Conservation (phyloP, 768 basidiomycete genomes). For the Fomitopsis serialis region DNA sequence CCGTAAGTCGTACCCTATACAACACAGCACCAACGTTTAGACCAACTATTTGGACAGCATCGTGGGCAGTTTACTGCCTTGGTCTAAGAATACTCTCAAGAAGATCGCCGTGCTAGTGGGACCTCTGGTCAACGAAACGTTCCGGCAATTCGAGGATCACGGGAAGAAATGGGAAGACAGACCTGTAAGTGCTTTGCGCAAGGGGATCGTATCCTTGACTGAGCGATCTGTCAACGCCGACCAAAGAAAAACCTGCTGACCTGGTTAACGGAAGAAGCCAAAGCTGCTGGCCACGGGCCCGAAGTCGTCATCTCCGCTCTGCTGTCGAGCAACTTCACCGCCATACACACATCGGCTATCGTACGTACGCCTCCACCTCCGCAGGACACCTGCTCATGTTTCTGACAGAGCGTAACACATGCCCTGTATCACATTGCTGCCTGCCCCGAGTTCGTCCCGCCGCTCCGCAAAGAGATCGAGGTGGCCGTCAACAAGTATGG, state of each 20-base stretch:
- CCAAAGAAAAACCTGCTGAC: conserved; percentile 28
- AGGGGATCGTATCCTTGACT: background rate
- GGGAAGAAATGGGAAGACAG: conserved; percentile 24
- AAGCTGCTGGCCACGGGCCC: conserved; percentile 10
- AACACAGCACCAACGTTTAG: background rate
- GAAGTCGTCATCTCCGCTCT: conserved; percentile 20
- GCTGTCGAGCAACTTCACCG: conserved; percentile 22
- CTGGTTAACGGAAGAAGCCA: conserved; percentile 26
- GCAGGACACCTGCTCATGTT: conserved; percentile 6
- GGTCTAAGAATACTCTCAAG: background rate
- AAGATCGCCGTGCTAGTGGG: conserved; percentile 15
- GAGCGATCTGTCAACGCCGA: background rate
- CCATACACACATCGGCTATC: conserved; percentile 14
- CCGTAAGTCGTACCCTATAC: conserved; percentile 18
- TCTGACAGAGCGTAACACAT: conserved; percentile 26
- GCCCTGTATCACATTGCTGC: conserved; percentile 32
- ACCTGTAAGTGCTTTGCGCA: conserved; percentile 22
- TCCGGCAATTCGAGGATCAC: conserved; percentile 13
- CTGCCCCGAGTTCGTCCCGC: conserved; percentile 27
- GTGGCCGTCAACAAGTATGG: conserved; percentile 26
- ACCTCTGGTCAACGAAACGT: conserved; percentile 27
- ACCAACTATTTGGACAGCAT: conserved; percentile 9
- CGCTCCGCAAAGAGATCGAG: conserved; percentile 41
- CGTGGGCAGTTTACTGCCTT: conserved; percentile 11
- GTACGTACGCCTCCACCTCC: background rate